Evolutionary conservation across 2,329 filamentous ascomycete species (phyloP), one percentile per base, ranked within the genome.

Genomic region (Cercospora zeae-maydis): DNA sequence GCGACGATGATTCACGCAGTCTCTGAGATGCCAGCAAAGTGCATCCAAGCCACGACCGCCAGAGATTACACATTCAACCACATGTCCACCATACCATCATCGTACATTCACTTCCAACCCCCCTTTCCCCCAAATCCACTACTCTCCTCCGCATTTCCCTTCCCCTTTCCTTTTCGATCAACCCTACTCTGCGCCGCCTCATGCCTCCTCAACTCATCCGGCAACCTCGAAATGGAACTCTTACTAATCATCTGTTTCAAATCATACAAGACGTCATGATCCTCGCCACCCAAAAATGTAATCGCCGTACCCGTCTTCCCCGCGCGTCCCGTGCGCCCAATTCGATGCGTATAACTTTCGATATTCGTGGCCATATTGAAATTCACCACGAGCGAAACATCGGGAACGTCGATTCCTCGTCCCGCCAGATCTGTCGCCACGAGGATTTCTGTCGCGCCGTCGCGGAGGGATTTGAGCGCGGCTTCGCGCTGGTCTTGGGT

Each of bases 291-390:
- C 73, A 98, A 78, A 82, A 99, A 99, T 0, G 95, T 99, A 67
- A 99, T 95, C 2, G 95, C 91, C 56, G 96, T 88, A 88, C 95
- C 95, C 70, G 86, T 93, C 85, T 98, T 98, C 66, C 95, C 95
- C 1, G 95, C 95, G 87, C 95, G 90, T 83, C 95, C 95, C 1
- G 95, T 99, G 80, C 95, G 89, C 77, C 95, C 95, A 73, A 99
- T 90, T 80, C 95, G 88, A 82, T 99, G 95, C 2, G 93, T 98
- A 76, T 99, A 99, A 74, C 86, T 89, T 79, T 99, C 95, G 69
- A 99, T 98, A 70, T 83, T 92, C 11, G 81, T 87, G 0, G 95
- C 90, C 95, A 99, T 98, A 82, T 98, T 99, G 85, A 98, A 99
- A 81, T 99, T 99, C 75, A 99, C 84, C 62, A 99, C 95, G 64